Evolutionary conservation across 108 stramenopile genomes (phyloP).

Genomic region (Nitzschia sp.): DNA sequence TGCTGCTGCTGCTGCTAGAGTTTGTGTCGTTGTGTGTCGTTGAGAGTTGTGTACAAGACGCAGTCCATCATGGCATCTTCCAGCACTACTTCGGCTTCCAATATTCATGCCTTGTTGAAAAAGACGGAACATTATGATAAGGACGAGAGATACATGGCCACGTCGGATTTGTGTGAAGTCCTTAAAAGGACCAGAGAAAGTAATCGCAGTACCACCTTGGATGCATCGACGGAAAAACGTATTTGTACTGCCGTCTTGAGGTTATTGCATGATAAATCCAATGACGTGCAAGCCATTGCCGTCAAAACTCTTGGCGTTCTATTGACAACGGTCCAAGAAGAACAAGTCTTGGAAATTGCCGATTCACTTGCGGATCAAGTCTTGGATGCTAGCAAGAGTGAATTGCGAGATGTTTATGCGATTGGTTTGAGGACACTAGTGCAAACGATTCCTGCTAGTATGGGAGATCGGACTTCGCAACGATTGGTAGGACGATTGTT

Average conservation of each 20-base stretch:
- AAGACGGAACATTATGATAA: constrained; percentile 87
- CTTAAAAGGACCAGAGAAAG: constrained; percentile 60
- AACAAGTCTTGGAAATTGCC: constrained; percentile 86
- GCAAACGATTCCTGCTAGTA: constrained; percentile 83
- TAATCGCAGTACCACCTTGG: constrained; percentile 37
- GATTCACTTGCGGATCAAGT: constrained; percentile 93
- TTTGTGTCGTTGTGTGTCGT: too few species aligned
- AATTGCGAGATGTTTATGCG: constrained; percentile 96
- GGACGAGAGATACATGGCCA: constrained; percentile 99
- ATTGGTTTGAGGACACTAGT: constrained; percentile 97
- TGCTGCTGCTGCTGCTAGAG: too few species aligned
- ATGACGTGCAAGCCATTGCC: constrained; percentile 97
- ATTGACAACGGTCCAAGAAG: constrained; percentile 93
- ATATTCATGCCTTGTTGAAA: constrained; percentile 69
- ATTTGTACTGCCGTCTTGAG: constrained; percentile 92
- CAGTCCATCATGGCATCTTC: neutral
- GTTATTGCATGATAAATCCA: constrained; percentile 91
- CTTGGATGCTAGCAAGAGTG: constrained; percentile 86
- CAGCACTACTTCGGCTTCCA: neutral
- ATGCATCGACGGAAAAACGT: constrained; percentile 80
- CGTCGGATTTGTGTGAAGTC: constrained; percentile 92
- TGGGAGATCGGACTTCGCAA: constrained; percentile 83
- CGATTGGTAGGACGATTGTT: constrained; percentile 77
- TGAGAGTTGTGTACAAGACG: too few species aligned
- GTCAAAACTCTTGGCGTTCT: constrained; percentile 95